Conservation (phyloP, 1,139 yeast species). For the Magnusiomyces tetraspermus region DNA sequence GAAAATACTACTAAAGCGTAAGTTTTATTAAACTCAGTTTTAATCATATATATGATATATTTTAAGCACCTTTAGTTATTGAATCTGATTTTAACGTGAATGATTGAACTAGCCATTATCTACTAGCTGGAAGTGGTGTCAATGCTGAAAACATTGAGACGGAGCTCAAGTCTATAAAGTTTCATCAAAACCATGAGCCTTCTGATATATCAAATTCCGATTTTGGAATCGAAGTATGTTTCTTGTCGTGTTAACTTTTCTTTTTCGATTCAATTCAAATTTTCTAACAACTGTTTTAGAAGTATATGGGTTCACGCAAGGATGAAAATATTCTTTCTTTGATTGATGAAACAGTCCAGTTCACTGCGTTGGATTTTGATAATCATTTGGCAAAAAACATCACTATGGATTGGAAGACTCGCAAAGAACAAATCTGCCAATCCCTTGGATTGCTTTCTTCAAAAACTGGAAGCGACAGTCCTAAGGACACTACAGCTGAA, state of each 20-base stretch:
- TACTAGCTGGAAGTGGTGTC: conserved; percentile 82
- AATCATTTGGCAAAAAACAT: conserved; percentile 62
- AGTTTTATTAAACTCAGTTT: conserved; percentile 5
- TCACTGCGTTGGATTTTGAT: conserved; percentile 80
- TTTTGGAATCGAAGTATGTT: conserved; percentile 21
- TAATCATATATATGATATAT: too few relatives aligned
- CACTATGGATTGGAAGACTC: conserved; percentile 72
- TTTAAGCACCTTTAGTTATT: too few relatives aligned
- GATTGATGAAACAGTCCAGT: conserved; percentile 66
- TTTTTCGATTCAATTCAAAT: too few relatives aligned
- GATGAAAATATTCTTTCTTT: conserved; percentile 77
- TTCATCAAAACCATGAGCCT: conserved; percentile 24
- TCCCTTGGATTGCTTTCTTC: conserved; percentile 44
- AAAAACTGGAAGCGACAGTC: conserved; percentile 9
- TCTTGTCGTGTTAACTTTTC: not conserved
- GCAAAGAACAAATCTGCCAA: conserved; percentile 62
- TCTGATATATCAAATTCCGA: conserved; percentile 12
- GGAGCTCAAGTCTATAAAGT: conserved; percentile 36
- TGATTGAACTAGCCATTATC: conserved; percentile 57
- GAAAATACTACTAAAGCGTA: conserved; percentile 65
- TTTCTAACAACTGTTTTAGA: conserved; percentile 5
- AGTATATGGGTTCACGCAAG: conserved; percentile 49
- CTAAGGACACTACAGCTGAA: conserved; percentile 8
- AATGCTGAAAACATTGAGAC: conserved; percentile 79
- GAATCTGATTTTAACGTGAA: too few relatives aligned